A percentile compares a stretch with the other conserved stretches of the same genome.
Evolutionary conservation across 2,329 filamentous ascomycete species (phyloP).

Genomic region (Penicillium corylophilum): DNA sequence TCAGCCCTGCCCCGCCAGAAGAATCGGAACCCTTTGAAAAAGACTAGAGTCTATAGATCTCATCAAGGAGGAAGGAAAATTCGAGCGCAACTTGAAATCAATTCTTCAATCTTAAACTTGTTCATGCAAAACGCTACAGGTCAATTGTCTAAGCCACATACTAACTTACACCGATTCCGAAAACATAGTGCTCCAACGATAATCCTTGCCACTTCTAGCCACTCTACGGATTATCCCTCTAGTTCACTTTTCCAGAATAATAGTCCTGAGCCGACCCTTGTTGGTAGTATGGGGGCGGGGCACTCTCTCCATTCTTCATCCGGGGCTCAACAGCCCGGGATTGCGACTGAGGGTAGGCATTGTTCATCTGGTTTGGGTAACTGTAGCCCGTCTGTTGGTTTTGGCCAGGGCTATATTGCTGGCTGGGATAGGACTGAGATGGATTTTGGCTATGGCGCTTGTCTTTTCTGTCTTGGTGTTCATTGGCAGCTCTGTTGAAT

Average conservation of each 20-base stretch:
- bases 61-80: too few relatives aligned
- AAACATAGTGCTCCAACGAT: too few relatives aligned
- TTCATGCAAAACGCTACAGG: not conserved
- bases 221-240: not conserved
- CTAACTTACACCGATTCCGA: too few relatives aligned
- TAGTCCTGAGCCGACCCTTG: constrained; percentile 6
- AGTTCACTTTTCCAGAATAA: not conserved
- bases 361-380: constrained; percentile 1
- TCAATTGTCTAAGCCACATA: too few relatives aligned
- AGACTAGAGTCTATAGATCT: too few relatives aligned
- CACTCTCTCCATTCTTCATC: not conserved
- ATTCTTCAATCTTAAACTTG: not conserved
- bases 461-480: constrained; percentile 11
- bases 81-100: not conserved
- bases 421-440: not conserved
- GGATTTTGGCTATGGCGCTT: constrained; percentile 1
- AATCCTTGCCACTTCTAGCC: not conserved
- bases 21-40: not conserved
- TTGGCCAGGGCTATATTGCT: not conserved
- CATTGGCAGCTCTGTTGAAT: constrained; percentile 7
- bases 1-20: not conserved
- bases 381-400: constrained; percentile 1
- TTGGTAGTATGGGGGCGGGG: not conserved
- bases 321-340: not conserved
- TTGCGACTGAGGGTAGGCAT: not conserved